These are phyloP conservation scores for Colletotrichum lupini DNA, from an alignment of 2,329 filamentous ascomycete genomes.

Conservation along the genomic window DNA sequence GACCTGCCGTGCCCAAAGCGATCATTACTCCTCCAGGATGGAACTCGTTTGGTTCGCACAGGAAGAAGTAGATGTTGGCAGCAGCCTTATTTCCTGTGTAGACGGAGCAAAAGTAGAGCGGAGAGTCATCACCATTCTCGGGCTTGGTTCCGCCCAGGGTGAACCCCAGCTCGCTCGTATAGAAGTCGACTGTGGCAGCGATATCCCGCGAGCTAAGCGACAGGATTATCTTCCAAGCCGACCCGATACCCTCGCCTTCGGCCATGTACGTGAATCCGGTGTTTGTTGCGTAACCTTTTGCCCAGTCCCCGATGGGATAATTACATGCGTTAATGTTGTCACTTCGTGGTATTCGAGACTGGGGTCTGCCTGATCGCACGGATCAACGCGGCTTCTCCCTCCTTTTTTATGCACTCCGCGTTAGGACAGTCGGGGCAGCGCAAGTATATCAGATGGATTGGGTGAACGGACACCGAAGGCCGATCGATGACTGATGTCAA, in stretches of 20 bases:
- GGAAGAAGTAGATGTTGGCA: conserved; percentile 25
- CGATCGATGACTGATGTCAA: background rate
- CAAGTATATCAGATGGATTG: background rate
- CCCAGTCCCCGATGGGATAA: background rate
- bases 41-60: background rate
- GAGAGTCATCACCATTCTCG: background rate
- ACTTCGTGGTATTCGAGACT: background rate
- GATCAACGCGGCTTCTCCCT: background rate
- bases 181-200: conserved; percentile 10
- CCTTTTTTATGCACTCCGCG: background rate
- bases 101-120: conserved; percentile 21
- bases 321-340: too few species aligned
- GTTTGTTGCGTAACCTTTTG: too few species aligned
- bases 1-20: conserved; percentile 10
- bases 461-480: background rate
- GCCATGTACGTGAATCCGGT: background rate
- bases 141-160: background rate
- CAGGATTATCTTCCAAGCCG: conserved; percentile 32
- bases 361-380: background rate
- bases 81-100: conserved; percentile 5
- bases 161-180: conserved; percentile 10
- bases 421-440: background rate
- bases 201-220: conserved; percentile 9
- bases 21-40: conserved; percentile 7
- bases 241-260: background rate